These are phyloP conservation scores for Exophiala lecanii-corni DNA, from an alignment of 2,329 filamentous ascomycete genomes.

Conservation along the genomic window DNA sequence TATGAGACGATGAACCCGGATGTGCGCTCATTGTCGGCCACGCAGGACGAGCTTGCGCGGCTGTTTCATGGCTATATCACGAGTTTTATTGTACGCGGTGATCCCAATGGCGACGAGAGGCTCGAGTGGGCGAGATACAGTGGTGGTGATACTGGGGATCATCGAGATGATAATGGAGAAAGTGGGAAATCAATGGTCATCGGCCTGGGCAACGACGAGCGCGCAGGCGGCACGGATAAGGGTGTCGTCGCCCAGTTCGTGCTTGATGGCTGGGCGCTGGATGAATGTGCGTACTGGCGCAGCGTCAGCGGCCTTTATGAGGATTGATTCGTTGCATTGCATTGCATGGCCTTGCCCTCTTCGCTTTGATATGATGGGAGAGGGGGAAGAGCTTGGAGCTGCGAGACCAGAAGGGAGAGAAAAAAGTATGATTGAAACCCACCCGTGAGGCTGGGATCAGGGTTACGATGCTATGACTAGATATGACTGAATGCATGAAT, in stretches of 20 bases:
- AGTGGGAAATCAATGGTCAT: slow-evolving; percentile 40
- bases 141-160: slow-evolving; percentile 2
- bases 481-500: too few relatives aligned
- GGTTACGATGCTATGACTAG: too few relatives aligned
- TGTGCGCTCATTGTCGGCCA: slow-evolving; percentile 33
- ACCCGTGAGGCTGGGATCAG: too few relatives aligned
- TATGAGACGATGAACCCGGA: slow-evolving; percentile 43
- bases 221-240: slow-evolving; percentile 37
- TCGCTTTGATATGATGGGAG: too few relatives aligned
- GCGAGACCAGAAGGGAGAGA: too few relatives aligned
- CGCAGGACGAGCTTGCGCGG: slow-evolving; percentile 40
- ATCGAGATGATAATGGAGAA: background rate
- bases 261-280: slow-evolving; percentile 39
- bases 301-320: slow-evolving; percentile 1
- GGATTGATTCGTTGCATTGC: too few relatives aligned
- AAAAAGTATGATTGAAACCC: too few relatives aligned
- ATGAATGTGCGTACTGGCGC: slow-evolving; percentile 48
- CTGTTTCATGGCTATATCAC: slow-evolving; percentile 45
- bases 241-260: slow-evolving; percentile 39
- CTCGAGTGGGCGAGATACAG: slow-evolving; percentile 36
- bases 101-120: slow-evolving; percentile 37
- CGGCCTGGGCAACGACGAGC: slow-evolving; percentile 46
- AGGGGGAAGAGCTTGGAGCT: too few relatives aligned
- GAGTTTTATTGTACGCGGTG: slow-evolving; percentile 45
- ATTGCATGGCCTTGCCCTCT: too few relatives aligned